Evolutionary conservation across 768 basidiomycete genomes (phyloP).

Genomic region (Mycena maculata): DNA sequence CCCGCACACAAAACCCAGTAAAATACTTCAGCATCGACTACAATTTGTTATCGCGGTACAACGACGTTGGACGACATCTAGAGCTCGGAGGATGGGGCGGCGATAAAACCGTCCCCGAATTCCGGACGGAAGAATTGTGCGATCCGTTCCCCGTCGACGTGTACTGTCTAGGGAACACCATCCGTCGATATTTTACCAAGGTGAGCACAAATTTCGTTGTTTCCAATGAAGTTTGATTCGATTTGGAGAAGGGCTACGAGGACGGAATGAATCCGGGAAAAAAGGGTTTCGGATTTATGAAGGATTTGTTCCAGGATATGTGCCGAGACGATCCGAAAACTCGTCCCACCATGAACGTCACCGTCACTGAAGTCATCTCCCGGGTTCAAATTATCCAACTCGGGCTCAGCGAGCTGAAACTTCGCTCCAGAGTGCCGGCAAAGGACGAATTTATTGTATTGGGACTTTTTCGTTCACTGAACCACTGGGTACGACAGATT

Average conservation of each 20-base stretch:
- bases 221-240: neutral
- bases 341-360: conserved; percentile 43
- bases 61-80: neutral
- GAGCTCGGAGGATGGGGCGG: neutral
- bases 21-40: conserved; percentile 3
- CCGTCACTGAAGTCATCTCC: conserved; percentile 37
- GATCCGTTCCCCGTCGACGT: conserved; percentile 47
- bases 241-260: neutral
- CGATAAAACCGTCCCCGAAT: conserved; percentile 40
- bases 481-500: neutral
- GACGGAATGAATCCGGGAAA: neutral
- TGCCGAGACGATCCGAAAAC: conserved; percentile 38
- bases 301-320: conserved; percentile 40
- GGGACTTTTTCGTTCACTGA: neutral
- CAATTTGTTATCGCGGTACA: neutral
- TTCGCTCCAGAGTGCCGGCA: conserved; percentile 35
- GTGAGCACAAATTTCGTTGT: conserved; percentile 24
- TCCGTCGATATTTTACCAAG: conserved; percentile 39
- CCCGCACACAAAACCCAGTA: neutral
- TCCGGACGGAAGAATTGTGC: conserved; percentile 22
- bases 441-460: too few species aligned
- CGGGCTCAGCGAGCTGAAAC: conserved; percentile 30
- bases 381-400: conserved; percentile 34
- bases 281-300: conserved; percentile 2
- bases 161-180: conserved; percentile 47